Evolutionary conservation across 2,329 filamentous ascomycete species (phyloP).

Genomic region (Aspergillus chevalieri): DNA sequence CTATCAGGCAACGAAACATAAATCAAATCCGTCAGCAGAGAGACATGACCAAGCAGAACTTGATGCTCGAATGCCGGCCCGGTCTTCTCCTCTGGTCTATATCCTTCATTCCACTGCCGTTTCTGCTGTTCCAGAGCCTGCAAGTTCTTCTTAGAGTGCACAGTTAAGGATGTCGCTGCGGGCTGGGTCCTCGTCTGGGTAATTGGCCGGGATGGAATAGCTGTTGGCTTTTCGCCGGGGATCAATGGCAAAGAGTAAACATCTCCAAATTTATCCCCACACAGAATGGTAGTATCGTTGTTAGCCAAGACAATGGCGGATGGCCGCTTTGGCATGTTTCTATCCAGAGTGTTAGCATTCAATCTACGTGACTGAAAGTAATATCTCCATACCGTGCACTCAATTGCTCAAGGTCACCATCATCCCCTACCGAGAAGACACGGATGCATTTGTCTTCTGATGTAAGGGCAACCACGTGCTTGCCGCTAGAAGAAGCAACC

Average conservation of each 20-base stretch:
- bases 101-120: slow-evolving; percentile 39
- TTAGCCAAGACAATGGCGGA: slow-evolving; percentile 66
- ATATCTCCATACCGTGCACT: slow-evolving; percentile 60
- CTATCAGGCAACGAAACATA: slow-evolving; percentile 47
- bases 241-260: slow-evolving; percentile 82
- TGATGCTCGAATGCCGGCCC: slow-evolving; percentile 63
- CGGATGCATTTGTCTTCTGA: slow-evolving; percentile 88
- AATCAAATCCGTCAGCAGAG: slow-evolving; percentile 75
- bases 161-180: slow-evolving; percentile 52
- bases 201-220: slow-evolving; percentile 25
- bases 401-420: slow-evolving; percentile 58
- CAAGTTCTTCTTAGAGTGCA: slow-evolving; percentile 57
- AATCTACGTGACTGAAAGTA: not conserved
- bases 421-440: slow-evolving; percentile 64
- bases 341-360: slow-evolving; percentile 29
- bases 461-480: slow-evolving; percentile 70
- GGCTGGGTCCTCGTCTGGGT: slow-evolving; percentile 36
- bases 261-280: slow-evolving; percentile 93
- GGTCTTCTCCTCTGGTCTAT: slow-evolving; percentile 41
- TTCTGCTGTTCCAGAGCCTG: slow-evolving; percentile 53
- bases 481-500: slow-evolving; percentile 56
- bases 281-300: slow-evolving; percentile 67
- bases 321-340: slow-evolving; percentile 82
- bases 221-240: slow-evolving; percentile 28
- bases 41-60: slow-evolving; percentile 85